Conservation (phyloP, 164 flowering plant species). For the Vitis riparia region DNA sequence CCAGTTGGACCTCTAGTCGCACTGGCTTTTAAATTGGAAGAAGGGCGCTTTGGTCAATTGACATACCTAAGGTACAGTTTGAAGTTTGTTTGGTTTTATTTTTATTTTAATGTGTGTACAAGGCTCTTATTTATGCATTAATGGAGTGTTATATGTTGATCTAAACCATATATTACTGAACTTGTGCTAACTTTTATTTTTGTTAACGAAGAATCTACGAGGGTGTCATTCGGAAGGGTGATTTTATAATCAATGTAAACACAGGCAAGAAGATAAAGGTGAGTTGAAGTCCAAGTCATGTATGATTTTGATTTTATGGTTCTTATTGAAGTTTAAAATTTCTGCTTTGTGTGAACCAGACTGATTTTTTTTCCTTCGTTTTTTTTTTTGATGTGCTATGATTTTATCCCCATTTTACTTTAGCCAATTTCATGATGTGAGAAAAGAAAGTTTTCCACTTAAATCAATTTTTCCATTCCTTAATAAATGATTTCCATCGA, state of each 20-base stretch:
- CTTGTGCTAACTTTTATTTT: slow-evolving; percentile 12
- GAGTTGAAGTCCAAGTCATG: slow-evolving; percentile 12
- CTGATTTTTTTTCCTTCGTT: no score
- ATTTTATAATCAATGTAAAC: slow-evolving; percentile 81
- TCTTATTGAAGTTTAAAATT: background rate
- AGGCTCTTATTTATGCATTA: background rate
- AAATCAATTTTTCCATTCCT: no score
- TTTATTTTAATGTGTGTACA: background rate
- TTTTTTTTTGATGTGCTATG: no score
- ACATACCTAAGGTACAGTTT: slow-evolving; percentile 76
- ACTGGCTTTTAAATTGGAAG: slow-evolving; percentile 96
- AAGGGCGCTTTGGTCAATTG: slow-evolving; percentile 97
- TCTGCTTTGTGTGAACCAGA: no score
- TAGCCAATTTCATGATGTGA: no score
- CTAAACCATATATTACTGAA: background rate
- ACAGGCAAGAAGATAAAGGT: slow-evolving; percentile 97
- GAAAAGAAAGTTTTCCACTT: no score
- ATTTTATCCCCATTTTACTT: no score
- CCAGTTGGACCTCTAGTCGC: slow-evolving; percentile 96
- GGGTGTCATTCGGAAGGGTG: slow-evolving; percentile 92
- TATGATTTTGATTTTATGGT: background rate
- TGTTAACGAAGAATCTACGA: slow-evolving; percentile 74
- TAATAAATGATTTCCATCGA: no score
- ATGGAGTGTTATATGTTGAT: background rate
- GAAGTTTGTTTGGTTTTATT: background rate